Conservation (phyloP, 768 basidiomycete genomes). For the Lyophyllum decastes region DNA sequence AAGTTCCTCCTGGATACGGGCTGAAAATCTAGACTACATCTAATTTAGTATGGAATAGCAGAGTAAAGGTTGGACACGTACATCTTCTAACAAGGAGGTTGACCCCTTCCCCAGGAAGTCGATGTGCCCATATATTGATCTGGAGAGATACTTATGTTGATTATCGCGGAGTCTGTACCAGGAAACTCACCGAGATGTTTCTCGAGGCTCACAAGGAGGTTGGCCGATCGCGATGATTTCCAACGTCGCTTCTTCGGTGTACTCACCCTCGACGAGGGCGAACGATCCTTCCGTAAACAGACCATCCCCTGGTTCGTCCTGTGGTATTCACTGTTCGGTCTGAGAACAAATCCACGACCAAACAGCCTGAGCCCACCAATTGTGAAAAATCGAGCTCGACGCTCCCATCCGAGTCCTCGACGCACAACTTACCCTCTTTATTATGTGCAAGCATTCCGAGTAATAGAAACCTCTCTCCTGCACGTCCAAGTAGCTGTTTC, state of each 20-base stretch:
- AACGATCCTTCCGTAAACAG: constrained; percentile 96
- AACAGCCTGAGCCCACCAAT: constrained; percentile 52
- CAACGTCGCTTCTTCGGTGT: constrained; percentile 88
- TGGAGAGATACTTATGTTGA: constrained; percentile 28
- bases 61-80: constrained; percentile 34
- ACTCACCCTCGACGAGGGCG: constrained; percentile 94
- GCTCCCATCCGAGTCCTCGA: constrained; percentile 92
- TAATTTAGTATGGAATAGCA: constrained; percentile 6
- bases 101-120: constrained; percentile 97
- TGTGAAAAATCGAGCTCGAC: constrained; percentile 89
- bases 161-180: not conserved
- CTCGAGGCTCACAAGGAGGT: constrained; percentile 92
- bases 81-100: constrained; percentile 89
- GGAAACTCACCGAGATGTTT: constrained; percentile 67
- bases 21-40: constrained; percentile 57
- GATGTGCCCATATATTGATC: constrained; percentile 93
- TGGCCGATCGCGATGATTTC: constrained; percentile 94
- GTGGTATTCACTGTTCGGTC: constrained; percentile 14
- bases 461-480: constrained; percentile 87
- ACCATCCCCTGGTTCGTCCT: constrained; percentile 92
- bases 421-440: constrained; percentile 86
- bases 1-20: constrained; percentile 67
- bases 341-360: constrained; percentile 16
- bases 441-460: constrained; percentile 90
- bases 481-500: constrained; percentile 91